Evolutionary conservation across 257 asterid genomes (phyloP), one percentile per base, ranked within the genome.

Genomic region (Verbascum thapsus): DNA sequence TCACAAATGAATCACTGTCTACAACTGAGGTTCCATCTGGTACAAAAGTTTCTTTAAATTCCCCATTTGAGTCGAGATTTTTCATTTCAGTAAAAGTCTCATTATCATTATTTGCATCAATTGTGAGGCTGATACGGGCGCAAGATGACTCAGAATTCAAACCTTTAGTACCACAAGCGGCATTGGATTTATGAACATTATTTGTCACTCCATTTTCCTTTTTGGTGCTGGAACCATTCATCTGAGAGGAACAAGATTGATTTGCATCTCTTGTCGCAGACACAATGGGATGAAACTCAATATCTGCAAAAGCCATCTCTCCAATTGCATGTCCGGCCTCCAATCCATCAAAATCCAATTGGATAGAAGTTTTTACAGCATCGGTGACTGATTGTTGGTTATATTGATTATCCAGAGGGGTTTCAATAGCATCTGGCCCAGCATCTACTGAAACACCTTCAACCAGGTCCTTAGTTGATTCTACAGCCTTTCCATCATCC

Each of bases 81-180:
- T 60, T 72, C 43, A 60, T 44, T 57, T 69, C 55, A 50, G 76
- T 70, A 68, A 54, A 60, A 67, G 50, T 71, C 44, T 70, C 91
- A 70, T 43, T 55, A 16, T 67, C 85, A 72, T 67, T 76, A 41
- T 76, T 81, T 70, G 74, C 84, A 74, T 72, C 77, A 57, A 70
- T 30, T 72, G 58, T 73, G 68, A 44, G 53, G 66, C 66, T 81
- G 56, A 85, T 51, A 49, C 58, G 82, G 22, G 70, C 56, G 73
- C 77, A 70, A 70, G 83, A 71, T 65, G 82, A 77, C 58, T 66
- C 83, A 38, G 84, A 81, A 67, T 81, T 88, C 72, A 81, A 76
- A 60, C 65, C 83, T 55, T 82, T 82, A 17, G 68, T 34, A 61
- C 72, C 83, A 34, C 61, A 22, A 38, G 63, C 75, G 48, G 79